A percentile compares a stretch with the other conserved stretches of the same genome.
phyloP scores from a whole-genome alignment of 23 red algal species.

The Cyanidioschyzon merolae region DNA sequence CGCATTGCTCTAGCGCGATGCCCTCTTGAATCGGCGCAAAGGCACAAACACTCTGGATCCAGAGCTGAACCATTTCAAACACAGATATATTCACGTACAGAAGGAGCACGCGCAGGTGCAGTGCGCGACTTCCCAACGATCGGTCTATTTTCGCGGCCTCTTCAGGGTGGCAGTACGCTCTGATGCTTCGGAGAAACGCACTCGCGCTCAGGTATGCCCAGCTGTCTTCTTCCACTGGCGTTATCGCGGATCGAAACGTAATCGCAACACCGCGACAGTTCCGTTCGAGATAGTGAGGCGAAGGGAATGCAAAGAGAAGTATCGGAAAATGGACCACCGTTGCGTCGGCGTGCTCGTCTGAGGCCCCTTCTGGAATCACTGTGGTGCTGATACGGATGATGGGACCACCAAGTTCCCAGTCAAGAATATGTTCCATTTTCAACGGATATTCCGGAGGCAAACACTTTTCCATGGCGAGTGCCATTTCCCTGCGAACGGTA shows the following conservation, averaged over 20 bases:
- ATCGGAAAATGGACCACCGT: background rate
- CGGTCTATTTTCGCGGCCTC: background rate
- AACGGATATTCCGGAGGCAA: background rate
- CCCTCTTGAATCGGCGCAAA: background rate
- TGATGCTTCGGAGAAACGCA: background rate
- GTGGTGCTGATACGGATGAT: background rate
- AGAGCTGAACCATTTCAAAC: background rate
- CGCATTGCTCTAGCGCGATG: no score
- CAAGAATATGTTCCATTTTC: background rate
- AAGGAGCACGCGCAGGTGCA: background rate
- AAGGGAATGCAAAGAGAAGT: background rate
- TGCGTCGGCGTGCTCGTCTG: background rate
- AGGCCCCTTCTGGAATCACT: background rate
- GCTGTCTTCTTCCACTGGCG: background rate
- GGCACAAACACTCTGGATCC: background rate
- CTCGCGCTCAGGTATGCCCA: background rate
- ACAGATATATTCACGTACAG: background rate
- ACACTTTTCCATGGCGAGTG: background rate
- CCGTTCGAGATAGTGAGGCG: background rate
- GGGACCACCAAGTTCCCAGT: background rate
- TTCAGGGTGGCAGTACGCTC: background rate
- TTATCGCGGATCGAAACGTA: background rate
- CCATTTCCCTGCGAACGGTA: background rate
- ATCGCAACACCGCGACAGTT: background rate
- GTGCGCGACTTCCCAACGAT: background rate